These are phyloP conservation scores for Vachellia pachyceras DNA, from an alignment of 306 rosid genomes.

Conservation along the genomic window DNA sequence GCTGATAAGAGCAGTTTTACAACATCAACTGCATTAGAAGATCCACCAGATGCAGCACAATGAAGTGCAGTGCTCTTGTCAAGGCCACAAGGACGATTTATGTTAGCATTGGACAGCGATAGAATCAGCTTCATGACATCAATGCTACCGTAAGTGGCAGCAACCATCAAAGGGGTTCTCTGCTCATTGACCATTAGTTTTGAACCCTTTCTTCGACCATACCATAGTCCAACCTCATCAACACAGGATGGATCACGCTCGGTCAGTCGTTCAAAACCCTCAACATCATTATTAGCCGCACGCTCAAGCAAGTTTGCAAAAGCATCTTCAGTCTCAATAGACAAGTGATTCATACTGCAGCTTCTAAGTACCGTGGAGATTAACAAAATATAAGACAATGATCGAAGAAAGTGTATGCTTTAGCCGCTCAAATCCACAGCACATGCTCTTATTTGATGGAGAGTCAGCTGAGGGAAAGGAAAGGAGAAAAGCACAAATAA, in stretches of 20 bases:
- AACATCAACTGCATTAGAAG: too few relatives aligned
- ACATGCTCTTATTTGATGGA: constrained; percentile 51
- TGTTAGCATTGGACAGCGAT: constrained; percentile 49
- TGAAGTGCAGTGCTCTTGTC: constrained; percentile 76
- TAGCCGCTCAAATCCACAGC: constrained; percentile 50
- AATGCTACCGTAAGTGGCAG: constrained; percentile 80
- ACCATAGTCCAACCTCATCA: constrained; percentile 74
- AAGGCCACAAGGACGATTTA: constrained; percentile 52
- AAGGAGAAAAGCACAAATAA: background rate
- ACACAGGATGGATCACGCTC: constrained; percentile 64
- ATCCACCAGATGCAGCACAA: constrained; percentile 80
- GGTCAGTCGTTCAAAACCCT: constrained; percentile 57
- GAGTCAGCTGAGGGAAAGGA: constrained; percentile 34
- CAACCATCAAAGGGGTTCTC: constrained; percentile 76
- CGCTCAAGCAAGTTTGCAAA: constrained; percentile 69
- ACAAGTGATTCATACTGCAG: constrained; percentile 61
- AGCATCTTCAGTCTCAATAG: constrained; percentile 63
- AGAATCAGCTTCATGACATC: constrained; percentile 60
- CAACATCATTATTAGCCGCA: constrained; percentile 67
- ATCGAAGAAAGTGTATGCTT: constrained; percentile 23
- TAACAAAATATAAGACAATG: constrained; percentile 27
- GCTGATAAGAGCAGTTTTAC: too few relatives aligned
- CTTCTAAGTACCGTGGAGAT: constrained; percentile 26
- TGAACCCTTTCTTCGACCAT: constrained; percentile 64
- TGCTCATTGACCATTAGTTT: constrained; percentile 69